Base-by-base conservation (phyloP, 768 basidiomycete species). In the Boletus reticuloceps region DNA sequence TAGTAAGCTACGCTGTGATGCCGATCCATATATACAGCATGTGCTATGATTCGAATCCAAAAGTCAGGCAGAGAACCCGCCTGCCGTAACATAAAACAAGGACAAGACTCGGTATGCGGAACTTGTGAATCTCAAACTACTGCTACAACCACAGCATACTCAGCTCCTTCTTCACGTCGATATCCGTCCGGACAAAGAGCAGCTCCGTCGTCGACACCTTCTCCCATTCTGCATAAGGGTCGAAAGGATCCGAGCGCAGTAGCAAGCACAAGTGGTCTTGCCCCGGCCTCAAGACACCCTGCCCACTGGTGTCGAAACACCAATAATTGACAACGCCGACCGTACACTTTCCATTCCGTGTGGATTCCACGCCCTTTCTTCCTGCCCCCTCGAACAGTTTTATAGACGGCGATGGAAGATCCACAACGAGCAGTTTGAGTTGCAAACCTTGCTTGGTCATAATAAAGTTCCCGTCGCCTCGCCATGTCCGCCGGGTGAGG, bases 361-460 rank as follows among this genome's bases (percentile, higher is more conserved):
- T 50, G 47, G 59, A 58, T 38, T 71, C 63, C 12, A 31, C 29
- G 11, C 34, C 13, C 5, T 45, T 45, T 20, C 25, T 45, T 16
- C 56, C 58, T 5, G 8, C 34, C 5, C 57, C 61, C 43, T 69
- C 68, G 32, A 63, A 51, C 19, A 69, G 34, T 32, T 42, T 54
- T 31, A 59, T 36, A 3, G 47, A 52, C 3, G 58, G 16, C 14
- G 60, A 67, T 4, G 65, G 65, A 12, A 72, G 45, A 14, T 62
- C 48, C 19, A 68, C 40, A 1, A 66, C 22, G 38, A 69, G 57
- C 3, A 72, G 34, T 22, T 61, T 65, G 27, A 69, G 51, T 20
- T 72, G 64, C 25, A 69, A 45, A n/a, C 70, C 69, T 38, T 69
- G 66, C 45, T 69, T 72, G 8, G 69, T 72, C 70, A 72, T 64